These are phyloP conservation scores for Malassezia yamatoensis DNA, from an alignment of 1,284 basidiomycete genomes.

Conservation along the genomic window DNA sequence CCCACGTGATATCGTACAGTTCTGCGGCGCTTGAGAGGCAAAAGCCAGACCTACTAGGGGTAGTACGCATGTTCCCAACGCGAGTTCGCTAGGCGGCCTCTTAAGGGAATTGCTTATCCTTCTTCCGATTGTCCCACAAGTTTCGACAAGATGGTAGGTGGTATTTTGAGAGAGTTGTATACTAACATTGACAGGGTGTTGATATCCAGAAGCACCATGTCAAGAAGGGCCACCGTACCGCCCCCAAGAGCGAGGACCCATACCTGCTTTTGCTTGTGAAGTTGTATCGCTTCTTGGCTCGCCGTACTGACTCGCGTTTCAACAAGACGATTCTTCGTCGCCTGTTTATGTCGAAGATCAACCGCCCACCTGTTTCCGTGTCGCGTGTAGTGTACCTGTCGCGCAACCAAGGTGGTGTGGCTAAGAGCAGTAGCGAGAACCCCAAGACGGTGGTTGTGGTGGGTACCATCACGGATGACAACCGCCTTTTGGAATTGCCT, in stretches of 20 bases:
- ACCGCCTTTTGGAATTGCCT: constrained; percentile 74
- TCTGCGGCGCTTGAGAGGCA: neutral
- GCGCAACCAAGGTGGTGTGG: constrained; percentile 42
- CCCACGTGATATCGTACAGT: constrained; percentile 15
- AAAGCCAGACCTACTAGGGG: neutral
- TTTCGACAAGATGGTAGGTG: constrained; percentile 16
- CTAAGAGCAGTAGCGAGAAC: constrained; percentile 43
- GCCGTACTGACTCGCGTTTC: constrained; percentile 88
- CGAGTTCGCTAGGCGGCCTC: too few species aligned
- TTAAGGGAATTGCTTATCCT: neutral
- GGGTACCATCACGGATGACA: constrained; percentile 90
- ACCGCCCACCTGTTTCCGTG: constrained; percentile 83
- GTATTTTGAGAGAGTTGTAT: neutral
- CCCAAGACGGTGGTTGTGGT: constrained; percentile 78
- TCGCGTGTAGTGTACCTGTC: constrained; percentile 46
- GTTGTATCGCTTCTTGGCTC: constrained; percentile 98
- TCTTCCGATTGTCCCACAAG: constrained; percentile 18
- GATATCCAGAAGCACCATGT: constrained; percentile 96
- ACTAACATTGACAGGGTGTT: constrained; percentile 65
- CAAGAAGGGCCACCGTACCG: constrained; percentile 89
- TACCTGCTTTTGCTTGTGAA: constrained; percentile 97
- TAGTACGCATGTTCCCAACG: neutral
- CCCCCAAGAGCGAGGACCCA: constrained; percentile 96
- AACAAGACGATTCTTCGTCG: constrained; percentile 97
- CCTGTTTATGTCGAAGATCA: constrained; percentile 92